phyloP scores from a whole-genome alignment of 306 rosid genomes.

The Mimosa bimucronata region DNA sequence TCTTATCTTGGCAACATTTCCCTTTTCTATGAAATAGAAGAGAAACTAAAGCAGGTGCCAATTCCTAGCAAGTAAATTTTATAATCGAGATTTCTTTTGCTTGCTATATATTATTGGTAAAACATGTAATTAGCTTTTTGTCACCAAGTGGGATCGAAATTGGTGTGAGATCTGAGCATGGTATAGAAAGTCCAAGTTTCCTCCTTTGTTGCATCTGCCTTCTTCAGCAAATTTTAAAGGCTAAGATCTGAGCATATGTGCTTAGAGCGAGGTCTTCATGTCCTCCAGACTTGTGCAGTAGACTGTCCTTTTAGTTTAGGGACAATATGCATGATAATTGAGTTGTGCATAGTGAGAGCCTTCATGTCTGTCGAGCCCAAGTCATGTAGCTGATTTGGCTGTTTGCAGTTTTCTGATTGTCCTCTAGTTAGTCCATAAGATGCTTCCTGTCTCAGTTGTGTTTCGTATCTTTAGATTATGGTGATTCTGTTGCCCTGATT shows the following conservation, averaged over 20 bases:
- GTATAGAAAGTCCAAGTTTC: slow-evolving; percentile 7
- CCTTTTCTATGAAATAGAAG: slow-evolving; percentile 83
- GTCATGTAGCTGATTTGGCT: slow-evolving; percentile 25
- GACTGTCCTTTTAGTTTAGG: slow-evolving; percentile 5
- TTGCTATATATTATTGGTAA: slow-evolving; percentile 20
- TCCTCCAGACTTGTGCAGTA: slow-evolving; percentile 10
- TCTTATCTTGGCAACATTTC: slow-evolving; percentile 92
- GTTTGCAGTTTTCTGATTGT: slow-evolving; percentile 31
- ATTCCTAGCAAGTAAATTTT: slow-evolving; percentile 36
- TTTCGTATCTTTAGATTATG: slow-evolving; percentile 31
- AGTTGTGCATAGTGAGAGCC: neutral
- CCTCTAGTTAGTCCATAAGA: slow-evolving; percentile 34
- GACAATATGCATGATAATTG: slow-evolving; percentile 23
- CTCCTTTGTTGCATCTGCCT: slow-evolving; percentile 9
- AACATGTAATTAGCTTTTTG: slow-evolving; percentile 24
- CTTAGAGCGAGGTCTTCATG: slow-evolving; percentile 21
- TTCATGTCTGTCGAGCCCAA: neutral
- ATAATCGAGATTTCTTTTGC: slow-evolving; percentile 33
- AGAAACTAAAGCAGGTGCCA: slow-evolving; percentile 78
- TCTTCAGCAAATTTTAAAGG: slow-evolving; percentile 19
- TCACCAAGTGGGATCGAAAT: neutral
- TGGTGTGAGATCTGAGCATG: neutral
- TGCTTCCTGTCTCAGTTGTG: slow-evolving; percentile 39
- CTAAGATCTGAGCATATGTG: slow-evolving; percentile 17
- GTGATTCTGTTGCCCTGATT: slow-evolving; percentile 32